phyloP scores from a whole-genome alignment of 139 green algal species.

The Nannochloris sp. region DNA sequence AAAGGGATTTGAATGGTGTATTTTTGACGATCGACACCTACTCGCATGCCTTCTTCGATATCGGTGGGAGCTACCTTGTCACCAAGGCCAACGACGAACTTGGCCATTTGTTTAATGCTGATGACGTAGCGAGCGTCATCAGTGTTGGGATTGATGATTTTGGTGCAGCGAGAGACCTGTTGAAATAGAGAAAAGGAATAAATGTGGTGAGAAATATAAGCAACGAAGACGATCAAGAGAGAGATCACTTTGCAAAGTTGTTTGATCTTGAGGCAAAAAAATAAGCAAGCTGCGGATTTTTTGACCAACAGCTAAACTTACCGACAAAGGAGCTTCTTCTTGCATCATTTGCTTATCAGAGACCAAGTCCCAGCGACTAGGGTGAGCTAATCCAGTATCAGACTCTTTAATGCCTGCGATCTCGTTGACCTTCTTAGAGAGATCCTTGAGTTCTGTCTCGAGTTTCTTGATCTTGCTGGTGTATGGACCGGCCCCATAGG shows the following conservation, averaged over 20 bases:
- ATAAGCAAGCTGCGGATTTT: neutral
- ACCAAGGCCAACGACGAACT: slow-evolving; percentile 98
- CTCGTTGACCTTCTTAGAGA: slow-evolving; percentile 36
- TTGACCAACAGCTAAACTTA: neutral
- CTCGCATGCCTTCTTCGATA: slow-evolving; percentile 99
- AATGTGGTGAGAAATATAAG: slow-evolving; percentile 10
- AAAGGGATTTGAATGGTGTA: slow-evolving; percentile 98
- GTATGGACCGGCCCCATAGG: slow-evolving; percentile 91
- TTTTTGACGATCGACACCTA: slow-evolving; percentile 97
- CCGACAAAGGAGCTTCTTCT: slow-evolving; percentile 91
- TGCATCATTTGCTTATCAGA: slow-evolving; percentile 99
- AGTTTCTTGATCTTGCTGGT: slow-evolving; percentile 63
- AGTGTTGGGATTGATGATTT: slow-evolving; percentile 97
- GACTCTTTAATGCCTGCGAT: slow-evolving; percentile 55
- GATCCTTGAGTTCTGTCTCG: slow-evolving; percentile 42
- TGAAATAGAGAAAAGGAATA: neutral
- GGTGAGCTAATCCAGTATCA: slow-evolving; percentile 89
- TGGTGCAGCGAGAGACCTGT: slow-evolving; percentile 92
- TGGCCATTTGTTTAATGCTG: slow-evolving; percentile 99
- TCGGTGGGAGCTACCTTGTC: slow-evolving; percentile 97
- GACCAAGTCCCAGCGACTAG: slow-evolving; percentile 97
- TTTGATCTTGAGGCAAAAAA: too few relatives aligned
- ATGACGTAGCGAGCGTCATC: slow-evolving; percentile 99
- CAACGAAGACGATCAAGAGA: slow-evolving; percentile 1
- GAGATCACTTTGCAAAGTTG: too few relatives aligned